These are phyloP conservation scores for Pseudogymnoascus pannorum DNA, from an alignment of 2,329 filamentous ascomycete species.

Conservation along the genomic window DNA sequence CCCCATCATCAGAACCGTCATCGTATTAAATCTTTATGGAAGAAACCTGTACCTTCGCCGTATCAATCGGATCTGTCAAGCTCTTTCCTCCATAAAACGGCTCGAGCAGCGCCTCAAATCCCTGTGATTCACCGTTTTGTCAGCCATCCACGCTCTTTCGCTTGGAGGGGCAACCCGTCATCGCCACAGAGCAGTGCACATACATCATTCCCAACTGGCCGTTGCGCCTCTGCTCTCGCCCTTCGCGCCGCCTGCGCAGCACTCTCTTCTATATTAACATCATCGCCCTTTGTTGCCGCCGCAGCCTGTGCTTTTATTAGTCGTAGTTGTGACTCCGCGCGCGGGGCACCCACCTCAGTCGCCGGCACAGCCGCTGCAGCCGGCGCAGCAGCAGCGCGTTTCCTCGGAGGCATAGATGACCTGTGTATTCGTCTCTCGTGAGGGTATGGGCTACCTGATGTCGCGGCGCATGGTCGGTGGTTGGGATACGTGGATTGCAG, in stretches of 20 bases:
- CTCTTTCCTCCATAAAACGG: slow-evolving; percentile 64
- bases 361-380: neutral
- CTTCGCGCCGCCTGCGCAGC: neutral
- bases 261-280: neutral
- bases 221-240: neutral
- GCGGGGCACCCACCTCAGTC: neutral
- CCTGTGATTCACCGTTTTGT: slow-evolving; percentile 22
- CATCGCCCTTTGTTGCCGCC: neutral
- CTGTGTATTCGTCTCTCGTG: neutral
- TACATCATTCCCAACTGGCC: neutral
- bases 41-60: slow-evolving; percentile 37
- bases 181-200: neutral
- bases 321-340: neutral
- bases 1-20: slow-evolving; percentile 9
- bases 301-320: neutral
- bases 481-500: neutral
- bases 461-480: slow-evolving; percentile 3
- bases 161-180: neutral
- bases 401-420: slow-evolving; percentile 6
- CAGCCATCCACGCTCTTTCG: neutral
- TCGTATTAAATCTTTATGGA: neutral
- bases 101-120: slow-evolving; percentile 57
- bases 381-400: slow-evolving; percentile 6
- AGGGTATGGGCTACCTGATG: neutral
- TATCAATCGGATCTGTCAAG: slow-evolving; percentile 62